Base-by-base conservation (phyloP, 768 basidiomycete species). In the Dendrothele bispora region DNA sequence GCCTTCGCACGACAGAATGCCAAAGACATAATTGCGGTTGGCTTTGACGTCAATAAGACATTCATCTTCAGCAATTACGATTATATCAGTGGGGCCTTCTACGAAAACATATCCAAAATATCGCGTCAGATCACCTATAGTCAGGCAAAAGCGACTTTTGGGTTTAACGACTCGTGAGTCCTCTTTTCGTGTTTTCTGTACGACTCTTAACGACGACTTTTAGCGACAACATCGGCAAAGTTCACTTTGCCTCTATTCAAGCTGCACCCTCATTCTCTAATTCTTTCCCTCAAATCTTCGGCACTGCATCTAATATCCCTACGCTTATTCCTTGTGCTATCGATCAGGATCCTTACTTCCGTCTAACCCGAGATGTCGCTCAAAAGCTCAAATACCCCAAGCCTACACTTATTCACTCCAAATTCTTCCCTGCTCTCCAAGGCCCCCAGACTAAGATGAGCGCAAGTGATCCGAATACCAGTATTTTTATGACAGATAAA, bases 381-480 rank as follows among this genome's bases (percentile, higher is more conserved):
- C 81, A 80, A 55, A 91, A 91, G 61, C 82, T 99, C 59, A 95
- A 92, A 68, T 97, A 95, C 72, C 92, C 87, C 35, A 99, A 99
- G 66, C 97, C 97, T 2, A 71, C 88, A 2, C 80, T 98, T 21
- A 72, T 99, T 40, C 94, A 98, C 67, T 81, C 95, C 39, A 95
- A 95, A 61, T 99, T 99, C 78, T 95, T 99, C 73, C 97, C 97
- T 10, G 95, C 97, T 4, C 78, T 99, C 8, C 95, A 98, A 68
- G 97, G 97, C 35, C 90, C 97, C 2, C 93, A 97, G 67, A 95
- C 93, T 28, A 99, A 99, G 73, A 99, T 99, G 97, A 97, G 94
- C 65, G 97, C 97, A 4, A 94, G 91, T 41, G 88, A 95, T 66
- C 74, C 83, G 18, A 95, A 94, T 68, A 90, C 87, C 54, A 90